These are phyloP conservation scores for Escovopsis weberi DNA, from an alignment of 2,329 filamentous ascomycete genomes.

Conservation along the genomic window DNA sequence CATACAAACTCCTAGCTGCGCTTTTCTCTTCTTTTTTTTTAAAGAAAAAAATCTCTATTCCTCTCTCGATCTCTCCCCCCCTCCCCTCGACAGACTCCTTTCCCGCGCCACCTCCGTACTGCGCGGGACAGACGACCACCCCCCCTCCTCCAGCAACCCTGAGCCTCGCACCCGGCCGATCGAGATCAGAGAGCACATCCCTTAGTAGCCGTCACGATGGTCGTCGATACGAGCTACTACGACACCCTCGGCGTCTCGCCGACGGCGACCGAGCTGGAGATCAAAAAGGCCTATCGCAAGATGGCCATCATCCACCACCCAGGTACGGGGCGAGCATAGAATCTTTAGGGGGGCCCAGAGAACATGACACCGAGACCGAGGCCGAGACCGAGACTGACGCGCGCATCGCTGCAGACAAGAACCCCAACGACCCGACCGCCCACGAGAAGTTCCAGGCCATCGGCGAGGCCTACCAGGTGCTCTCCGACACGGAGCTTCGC, in stretches of 20 bases:
- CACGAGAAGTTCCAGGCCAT: conserved; percentile 90
- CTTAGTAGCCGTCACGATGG: conserved; percentile 41
- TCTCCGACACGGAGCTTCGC: conserved; percentile 75
- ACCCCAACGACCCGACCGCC: conserved; percentile 86
- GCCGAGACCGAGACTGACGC: background rate
- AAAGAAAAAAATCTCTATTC: too few relatives aligned
- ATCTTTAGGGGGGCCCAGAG: background rate
- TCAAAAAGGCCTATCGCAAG: conserved; percentile 94
- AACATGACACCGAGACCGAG: too few relatives aligned
- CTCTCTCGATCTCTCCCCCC: background rate
- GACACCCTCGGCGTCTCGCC: conserved; percentile 74
- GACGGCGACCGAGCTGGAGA: conserved; percentile 77
- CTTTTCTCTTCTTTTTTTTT: background rate
- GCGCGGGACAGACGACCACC: background rate
- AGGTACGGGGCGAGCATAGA: conserved; percentile 32
- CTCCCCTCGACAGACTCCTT: background rate
- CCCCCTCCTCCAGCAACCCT: background rate
- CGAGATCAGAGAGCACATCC: background rate
- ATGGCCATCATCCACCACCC: conserved; percentile 88
- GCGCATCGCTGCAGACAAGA: conserved; percentile 56
- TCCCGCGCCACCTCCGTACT: background rate
- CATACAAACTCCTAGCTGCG: conserved; percentile 1
- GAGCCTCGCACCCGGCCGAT: background rate
- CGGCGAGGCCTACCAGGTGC: conserved; percentile 60
- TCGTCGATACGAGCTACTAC: conserved; percentile 79